Percentiles rank a stretch among this genome's conserved stretches.
These are phyloP conservation scores for Mortierella antarctica DNA, from an alignment of 192 early-diverging fungal genomes.

Conservation along the genomic window DNA sequence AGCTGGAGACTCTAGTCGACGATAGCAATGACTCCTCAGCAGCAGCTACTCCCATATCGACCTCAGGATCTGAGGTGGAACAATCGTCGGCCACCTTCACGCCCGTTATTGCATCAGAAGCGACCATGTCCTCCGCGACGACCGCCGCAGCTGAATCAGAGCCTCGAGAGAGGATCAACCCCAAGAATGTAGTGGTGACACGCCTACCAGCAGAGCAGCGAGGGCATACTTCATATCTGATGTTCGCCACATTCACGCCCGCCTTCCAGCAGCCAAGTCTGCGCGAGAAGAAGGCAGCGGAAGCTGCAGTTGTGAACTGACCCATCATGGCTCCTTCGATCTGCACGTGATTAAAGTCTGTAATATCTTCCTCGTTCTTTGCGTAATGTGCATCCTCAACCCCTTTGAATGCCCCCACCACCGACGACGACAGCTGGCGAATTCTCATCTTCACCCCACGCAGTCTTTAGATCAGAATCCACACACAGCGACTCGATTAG, in stretches of 20 bases:
- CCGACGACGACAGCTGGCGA: conserved; percentile 10
- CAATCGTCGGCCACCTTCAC: background rate
- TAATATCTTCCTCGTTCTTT: too few relatives aligned
- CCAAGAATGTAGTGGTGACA: conserved; percentile 65
- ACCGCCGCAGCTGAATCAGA: conserved; percentile 10
- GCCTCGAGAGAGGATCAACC: conserved; percentile 47
- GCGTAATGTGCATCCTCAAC: too few relatives aligned
- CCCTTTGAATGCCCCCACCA: conserved; percentile 16
- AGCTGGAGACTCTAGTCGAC: conserved; percentile 12
- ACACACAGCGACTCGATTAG: conserved; percentile 41
- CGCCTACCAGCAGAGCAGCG: conserved; percentile 69
- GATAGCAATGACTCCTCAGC: conserved; percentile 25
- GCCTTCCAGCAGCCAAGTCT: conserved; percentile 21
- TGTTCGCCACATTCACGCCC: conserved; percentile 89
- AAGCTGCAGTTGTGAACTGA: too few relatives aligned
- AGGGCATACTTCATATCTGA: conserved; percentile 96
- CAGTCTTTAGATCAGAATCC: conserved; percentile 14
- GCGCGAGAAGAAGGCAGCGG: conserved; percentile 14
- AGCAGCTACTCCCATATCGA: conserved; percentile 16
- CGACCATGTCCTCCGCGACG: background rate
- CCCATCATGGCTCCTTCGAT: too few relatives aligned
- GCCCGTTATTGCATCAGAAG: conserved; percentile 19
- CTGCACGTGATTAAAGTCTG: too few relatives aligned
- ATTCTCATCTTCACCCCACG: conserved; percentile 6
- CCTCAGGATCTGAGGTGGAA: conserved; percentile 23